phyloP scores from a whole-genome alignment of 2,329 filamentous ascomycete species.

The Colletotrichum ledebouriae region DNA sequence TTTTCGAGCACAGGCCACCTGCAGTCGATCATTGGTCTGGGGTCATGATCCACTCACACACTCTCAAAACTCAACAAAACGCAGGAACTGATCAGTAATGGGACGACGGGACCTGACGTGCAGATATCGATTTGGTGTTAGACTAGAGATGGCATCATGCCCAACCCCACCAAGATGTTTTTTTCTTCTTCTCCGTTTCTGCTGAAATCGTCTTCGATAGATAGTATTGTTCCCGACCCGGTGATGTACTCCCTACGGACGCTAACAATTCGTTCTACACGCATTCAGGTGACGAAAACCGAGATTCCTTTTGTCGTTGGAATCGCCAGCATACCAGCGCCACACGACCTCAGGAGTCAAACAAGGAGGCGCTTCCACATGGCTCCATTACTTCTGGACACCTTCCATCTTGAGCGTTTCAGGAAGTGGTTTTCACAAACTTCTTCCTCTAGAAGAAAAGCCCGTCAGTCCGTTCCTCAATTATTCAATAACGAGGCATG shows the following conservation, averaged over 20 bases:
- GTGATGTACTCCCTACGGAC: neutral
- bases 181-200: neutral
- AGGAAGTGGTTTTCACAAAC: neutral
- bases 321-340: constrained; percentile 4
- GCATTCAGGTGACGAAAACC: constrained; percentile 13
- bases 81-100: constrained; percentile 21
- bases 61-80: constrained; percentile 1
- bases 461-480: neutral
- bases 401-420: constrained; percentile 3
- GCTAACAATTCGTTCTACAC: neutral
- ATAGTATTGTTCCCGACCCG: neutral
- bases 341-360: constrained; percentile 5
- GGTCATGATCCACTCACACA: constrained; percentile 24
- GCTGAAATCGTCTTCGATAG: neutral
- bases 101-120: constrained; percentile 18
- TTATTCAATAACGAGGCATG: neutral
- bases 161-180: constrained; percentile 1
- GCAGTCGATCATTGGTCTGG: constrained; percentile 31
- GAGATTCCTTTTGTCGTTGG: constrained; percentile 24
- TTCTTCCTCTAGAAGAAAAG: neutral
- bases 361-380: neutral
- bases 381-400: constrained; percentile 13
- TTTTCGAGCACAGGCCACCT: constrained; percentile 24
- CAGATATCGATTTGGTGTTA: constrained; percentile 15
- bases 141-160: constrained; percentile 17